Evolutionary conservation across 495 filamentous ascomycete genomes (phyloP).

Genomic region (Corynascus novoguineensis): DNA sequence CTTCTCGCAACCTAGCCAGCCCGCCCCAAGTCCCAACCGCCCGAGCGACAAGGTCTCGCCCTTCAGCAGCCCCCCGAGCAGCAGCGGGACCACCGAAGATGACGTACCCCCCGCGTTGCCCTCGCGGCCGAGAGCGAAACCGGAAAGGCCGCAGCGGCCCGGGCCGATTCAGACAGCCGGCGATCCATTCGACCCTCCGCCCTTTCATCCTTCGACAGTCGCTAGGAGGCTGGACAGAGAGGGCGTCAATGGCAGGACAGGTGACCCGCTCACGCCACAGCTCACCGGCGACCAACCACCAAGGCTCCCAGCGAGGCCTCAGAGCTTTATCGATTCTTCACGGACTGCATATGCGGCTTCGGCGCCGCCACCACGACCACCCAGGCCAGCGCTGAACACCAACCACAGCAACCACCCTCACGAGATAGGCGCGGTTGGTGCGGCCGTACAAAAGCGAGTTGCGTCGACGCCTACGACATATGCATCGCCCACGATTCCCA

Average conservation of each 20-base stretch:
- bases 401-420: constrained; percentile 27
- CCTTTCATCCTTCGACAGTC: constrained; percentile 44
- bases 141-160: constrained; percentile 20
- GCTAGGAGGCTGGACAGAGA: constrained; percentile 36
- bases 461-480: constrained; percentile 47
- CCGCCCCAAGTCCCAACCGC: constrained; percentile 29
- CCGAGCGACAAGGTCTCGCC: constrained; percentile 58
- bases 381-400: constrained; percentile 38
- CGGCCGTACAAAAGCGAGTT: constrained; percentile 43
- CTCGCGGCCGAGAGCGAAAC: constrained; percentile 33
- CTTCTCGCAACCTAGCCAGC: constrained; percentile 23
- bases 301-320: constrained; percentile 53
- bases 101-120: constrained; percentile 39
- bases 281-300: constrained; percentile 49
- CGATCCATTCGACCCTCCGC: constrained; percentile 48
- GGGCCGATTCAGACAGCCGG: constrained; percentile 31
- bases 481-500: constrained; percentile 30
- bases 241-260: constrained; percentile 33
- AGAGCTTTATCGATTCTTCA: constrained; percentile 30
- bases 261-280: constrained; percentile 29
- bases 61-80: constrained; percentile 85
- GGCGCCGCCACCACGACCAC: constrained; percentile 44
- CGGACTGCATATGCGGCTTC: constrained; percentile 21
- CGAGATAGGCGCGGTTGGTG: constrained; percentile 23
- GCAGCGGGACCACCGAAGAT: constrained; percentile 55